phyloP scores from a whole-genome alignment of 2,329 filamentous ascomycete genomes.

The Massarina eburnea region DNA sequence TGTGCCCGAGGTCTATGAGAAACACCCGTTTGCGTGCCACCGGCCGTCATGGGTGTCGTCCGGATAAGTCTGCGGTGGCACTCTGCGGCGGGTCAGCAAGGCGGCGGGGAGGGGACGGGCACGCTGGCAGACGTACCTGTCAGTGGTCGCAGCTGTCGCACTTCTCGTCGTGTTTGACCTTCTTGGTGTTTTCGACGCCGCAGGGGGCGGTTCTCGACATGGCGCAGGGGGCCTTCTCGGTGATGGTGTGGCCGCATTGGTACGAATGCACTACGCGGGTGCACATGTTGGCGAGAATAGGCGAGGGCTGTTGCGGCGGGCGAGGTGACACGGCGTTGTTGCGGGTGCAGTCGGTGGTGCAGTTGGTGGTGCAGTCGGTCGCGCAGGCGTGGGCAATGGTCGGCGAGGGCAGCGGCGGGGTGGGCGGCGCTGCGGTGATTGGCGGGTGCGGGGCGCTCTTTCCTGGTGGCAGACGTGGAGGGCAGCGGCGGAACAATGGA shows the following conservation, averaged over 20 bases:
- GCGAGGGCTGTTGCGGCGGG: slow-evolving; percentile 5
- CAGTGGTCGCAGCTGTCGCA: slow-evolving; percentile 50
- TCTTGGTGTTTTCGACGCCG: slow-evolving; percentile 45
- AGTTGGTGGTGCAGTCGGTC: slow-evolving; percentile 18
- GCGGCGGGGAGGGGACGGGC: slow-evolving; percentile 8
- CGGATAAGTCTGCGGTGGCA: slow-evolving; percentile 34
- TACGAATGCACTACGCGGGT: slow-evolving; percentile 51
- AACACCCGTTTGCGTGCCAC: slow-evolving; percentile 30
- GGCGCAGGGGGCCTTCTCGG: slow-evolving; percentile 50
- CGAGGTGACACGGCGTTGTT: slow-evolving; percentile 2
- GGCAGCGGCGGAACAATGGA: slow-evolving; percentile 7
- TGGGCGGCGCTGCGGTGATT: slow-evolving; percentile 24
- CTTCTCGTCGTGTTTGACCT: slow-evolving; percentile 51
- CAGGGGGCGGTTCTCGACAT: slow-evolving; percentile 47
- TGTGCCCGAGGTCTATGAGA: slow-evolving; percentile 22
- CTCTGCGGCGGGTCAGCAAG: slow-evolving; percentile 15
- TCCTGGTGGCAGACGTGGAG: slow-evolving; percentile 12
- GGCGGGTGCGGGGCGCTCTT: slow-evolving; percentile 25
- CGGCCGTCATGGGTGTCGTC: slow-evolving; percentile 35
- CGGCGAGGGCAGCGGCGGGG: slow-evolving; percentile 14
- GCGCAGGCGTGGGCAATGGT: slow-evolving; percentile 16
- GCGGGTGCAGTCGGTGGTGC: slow-evolving; percentile 17
- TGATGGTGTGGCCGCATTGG: slow-evolving; percentile 48
- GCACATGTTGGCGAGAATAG: slow-evolving; percentile 45
- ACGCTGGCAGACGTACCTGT: slow-evolving; percentile 33